phyloP scores from a whole-genome alignment of 495 filamentous ascomycete genomes.

The Evansstolkia leycettana region DNA sequence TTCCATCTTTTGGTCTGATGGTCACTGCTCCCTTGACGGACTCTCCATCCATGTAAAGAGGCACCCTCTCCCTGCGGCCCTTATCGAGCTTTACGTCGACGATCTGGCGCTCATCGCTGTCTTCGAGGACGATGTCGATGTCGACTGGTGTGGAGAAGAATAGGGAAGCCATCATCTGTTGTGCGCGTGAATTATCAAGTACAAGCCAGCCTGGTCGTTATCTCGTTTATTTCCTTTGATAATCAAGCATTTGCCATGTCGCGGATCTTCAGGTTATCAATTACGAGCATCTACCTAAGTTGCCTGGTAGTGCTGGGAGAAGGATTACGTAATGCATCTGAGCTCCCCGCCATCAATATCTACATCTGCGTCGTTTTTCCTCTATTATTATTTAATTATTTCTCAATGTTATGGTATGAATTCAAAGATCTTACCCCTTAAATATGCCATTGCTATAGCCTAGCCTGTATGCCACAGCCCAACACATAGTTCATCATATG shows the following conservation, averaged over 20 bases:
- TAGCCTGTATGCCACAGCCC: no score
- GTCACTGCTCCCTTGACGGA: conserved; percentile 94
- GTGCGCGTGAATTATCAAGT: neutral
- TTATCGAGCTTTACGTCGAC: conserved; percentile 98
- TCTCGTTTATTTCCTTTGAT: no score
- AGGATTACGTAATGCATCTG: conserved; percentile 8
- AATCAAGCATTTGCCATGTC: no score
- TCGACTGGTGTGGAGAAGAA: conserved; percentile 97
- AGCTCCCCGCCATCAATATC: conserved; percentile 1
- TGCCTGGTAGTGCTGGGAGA: conserved; percentile 1
- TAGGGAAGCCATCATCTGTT: conserved; percentile 70
- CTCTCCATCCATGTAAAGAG: conserved; percentile 95
- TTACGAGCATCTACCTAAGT: no score
- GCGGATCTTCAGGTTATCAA: no score
- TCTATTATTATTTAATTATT: no score
- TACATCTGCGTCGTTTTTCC: no score
- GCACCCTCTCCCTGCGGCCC: conserved; percentile 88
- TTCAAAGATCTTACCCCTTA: no score
- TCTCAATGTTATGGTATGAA: no score
- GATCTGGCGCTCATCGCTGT: conserved; percentile 83
- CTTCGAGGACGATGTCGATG: conserved; percentile 96
- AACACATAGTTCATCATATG: no score
- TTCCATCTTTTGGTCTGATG: conserved; percentile 94
- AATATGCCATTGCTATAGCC: no score
- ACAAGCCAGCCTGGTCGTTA: no score